These are phyloP conservation scores for Ulmus americana DNA, from an alignment of 331 rosid species.

Conservation along the genomic window DNA sequence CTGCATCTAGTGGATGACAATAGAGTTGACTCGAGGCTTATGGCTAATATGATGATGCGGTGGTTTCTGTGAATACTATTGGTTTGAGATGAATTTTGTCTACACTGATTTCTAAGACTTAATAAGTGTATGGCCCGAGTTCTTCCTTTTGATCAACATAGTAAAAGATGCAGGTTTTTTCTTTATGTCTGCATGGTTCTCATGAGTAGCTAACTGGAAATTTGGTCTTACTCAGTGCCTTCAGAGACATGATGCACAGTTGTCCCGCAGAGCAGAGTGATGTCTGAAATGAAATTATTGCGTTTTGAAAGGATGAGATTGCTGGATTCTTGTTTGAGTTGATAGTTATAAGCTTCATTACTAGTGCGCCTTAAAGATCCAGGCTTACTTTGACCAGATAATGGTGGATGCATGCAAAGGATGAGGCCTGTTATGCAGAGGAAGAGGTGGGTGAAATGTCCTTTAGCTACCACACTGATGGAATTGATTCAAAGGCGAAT, in stretches of 20 bases:
- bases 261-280: neutral
- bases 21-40: neutral
- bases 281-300: neutral
- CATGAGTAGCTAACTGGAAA: neutral
- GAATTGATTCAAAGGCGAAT: neutral
- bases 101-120: slow-evolving; percentile 1
- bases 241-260: neutral
- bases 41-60: neutral
- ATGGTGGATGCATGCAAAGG: neutral
- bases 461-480: neutral
- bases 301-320: neutral
- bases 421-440: neutral
- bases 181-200: neutral
- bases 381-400: neutral
- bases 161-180: slow-evolving; percentile 7
- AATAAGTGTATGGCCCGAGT: neutral
- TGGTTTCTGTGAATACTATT: neutral
- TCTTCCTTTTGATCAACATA: neutral
- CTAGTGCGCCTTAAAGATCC: neutral
- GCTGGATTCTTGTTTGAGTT: slow-evolving; percentile 1
- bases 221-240: neutral
- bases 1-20: neutral
- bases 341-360: neutral
- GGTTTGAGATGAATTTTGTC: neutral
- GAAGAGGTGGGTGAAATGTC: neutral